These are phyloP conservation scores for Geotrichum bryndzae DNA, from an alignment of 1,139 yeast genomes.

Conservation along the genomic window DNA sequence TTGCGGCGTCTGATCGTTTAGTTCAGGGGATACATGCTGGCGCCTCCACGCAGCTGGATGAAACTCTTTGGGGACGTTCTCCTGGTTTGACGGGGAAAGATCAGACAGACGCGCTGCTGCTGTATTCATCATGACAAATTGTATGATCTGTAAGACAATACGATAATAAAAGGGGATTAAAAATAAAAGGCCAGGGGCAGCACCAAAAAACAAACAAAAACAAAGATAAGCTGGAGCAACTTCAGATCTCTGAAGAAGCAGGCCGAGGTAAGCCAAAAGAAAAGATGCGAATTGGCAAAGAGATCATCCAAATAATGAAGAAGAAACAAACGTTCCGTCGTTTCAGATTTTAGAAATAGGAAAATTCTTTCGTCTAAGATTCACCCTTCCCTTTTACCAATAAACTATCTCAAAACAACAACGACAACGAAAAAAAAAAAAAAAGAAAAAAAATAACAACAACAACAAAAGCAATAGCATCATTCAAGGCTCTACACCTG, in stretches of 20 bases:
- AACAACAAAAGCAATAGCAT: not conserved
- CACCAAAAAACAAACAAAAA: not conserved
- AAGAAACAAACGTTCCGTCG: not conserved
- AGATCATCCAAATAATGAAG: not conserved
- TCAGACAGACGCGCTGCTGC: not conserved
- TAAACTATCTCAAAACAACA: not conserved
- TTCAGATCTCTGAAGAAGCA: not conserved
- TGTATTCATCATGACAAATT: not conserved
- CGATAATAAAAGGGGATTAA: not conserved
- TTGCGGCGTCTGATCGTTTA: not conserved
- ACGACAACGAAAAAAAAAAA: not conserved
- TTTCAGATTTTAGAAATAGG: not conserved
- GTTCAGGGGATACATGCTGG: not conserved
- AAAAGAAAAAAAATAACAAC: not conserved
- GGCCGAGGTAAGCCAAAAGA: not conserved
- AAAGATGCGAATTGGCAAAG: not conserved
- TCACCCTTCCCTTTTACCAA: not conserved
- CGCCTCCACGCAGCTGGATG: not conserved
- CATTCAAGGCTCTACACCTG: not conserved
- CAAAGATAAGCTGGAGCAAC: not conserved
- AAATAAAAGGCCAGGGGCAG: not conserved
- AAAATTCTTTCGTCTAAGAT: not conserved
- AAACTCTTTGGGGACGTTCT: not conserved
- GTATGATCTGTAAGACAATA: not conserved
- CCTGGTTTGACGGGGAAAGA: not conserved